phyloP scores from a whole-genome alignment of 2,329 filamentous ascomycete species.

The Ascochyta rabiei region DNA sequence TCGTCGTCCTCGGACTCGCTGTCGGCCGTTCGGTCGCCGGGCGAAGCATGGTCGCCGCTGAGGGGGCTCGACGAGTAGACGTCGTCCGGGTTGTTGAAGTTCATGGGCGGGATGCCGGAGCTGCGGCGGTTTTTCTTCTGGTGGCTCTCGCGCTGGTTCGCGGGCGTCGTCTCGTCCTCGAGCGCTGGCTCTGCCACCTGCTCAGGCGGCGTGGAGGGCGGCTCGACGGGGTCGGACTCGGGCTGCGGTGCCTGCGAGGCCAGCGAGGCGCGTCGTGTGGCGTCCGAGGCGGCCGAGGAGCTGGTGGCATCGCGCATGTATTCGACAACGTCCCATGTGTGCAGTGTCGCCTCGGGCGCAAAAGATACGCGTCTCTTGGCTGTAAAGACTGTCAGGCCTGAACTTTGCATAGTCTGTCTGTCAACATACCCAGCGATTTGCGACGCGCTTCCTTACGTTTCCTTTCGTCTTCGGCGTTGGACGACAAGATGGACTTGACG shows the following conservation, averaged over 20 bases:
- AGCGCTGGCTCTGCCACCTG: slow-evolving; percentile 66
- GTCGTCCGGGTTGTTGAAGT: slow-evolving; percentile 68
- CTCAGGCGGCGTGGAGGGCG: slow-evolving; percentile 67
- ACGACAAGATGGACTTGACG: slow-evolving; percentile 62
- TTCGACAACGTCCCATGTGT: slow-evolving; percentile 96
- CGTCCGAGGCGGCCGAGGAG: slow-evolving; percentile 72
- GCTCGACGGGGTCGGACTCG: slow-evolving; percentile 59
- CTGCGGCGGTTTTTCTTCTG: slow-evolving; percentile 66
- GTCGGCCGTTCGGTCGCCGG: slow-evolving; percentile 54
- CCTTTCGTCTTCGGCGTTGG: slow-evolving; percentile 61
- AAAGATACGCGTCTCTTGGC: slow-evolving; percentile 94
- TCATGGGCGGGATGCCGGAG: slow-evolving; percentile 69
- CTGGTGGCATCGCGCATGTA: slow-evolving; percentile 85
- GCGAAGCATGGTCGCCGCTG: slow-evolving; percentile 61
- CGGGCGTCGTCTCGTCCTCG: slow-evolving; percentile 64
- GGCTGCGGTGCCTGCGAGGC: slow-evolving; percentile 51
- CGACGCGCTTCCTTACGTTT: slow-evolving; percentile 85
- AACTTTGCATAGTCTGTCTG: not conserved
- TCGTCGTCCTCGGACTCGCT: slow-evolving; percentile 70
- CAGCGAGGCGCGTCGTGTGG: slow-evolving; percentile 74
- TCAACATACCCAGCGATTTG: slow-evolving; percentile 74
- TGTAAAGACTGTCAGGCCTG: slow-evolving; percentile 34
- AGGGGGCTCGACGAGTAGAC: slow-evolving; percentile 80
- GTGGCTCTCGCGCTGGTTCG: slow-evolving; percentile 68
- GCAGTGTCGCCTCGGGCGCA: slow-evolving; percentile 93